Percentiles rank a stretch among this genome's conserved stretches.
Conservation (phyloP, 495 filamentous ascomycete species). For the Darksidea phi region DNA sequence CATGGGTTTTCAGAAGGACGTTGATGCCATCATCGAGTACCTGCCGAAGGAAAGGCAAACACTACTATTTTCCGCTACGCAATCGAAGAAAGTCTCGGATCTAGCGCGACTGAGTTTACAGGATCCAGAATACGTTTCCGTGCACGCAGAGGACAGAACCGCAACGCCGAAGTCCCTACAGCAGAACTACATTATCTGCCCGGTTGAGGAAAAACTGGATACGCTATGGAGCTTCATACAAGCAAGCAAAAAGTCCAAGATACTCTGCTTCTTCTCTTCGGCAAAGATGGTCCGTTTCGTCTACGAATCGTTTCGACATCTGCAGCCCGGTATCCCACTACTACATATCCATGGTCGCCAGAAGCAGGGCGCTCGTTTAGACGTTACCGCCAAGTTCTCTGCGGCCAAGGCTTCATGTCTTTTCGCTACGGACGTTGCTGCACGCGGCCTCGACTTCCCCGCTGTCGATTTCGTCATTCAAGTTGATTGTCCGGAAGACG, state of each 20-base stretch:
- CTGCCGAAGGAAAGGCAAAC: conserved; percentile 86
- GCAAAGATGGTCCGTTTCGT: conserved; percentile 96
- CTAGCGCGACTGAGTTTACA: conserved; percentile 81
- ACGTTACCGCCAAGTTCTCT: conserved; percentile 80
- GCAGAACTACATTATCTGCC: conserved; percentile 85
- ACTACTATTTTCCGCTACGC: conserved; percentile 91
- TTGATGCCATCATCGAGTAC: conserved; percentile 93
- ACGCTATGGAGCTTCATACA: conserved; percentile 90
- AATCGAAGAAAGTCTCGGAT: conserved; percentile 91
- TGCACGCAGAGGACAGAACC: conserved; percentile 76
- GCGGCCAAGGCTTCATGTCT: conserved; percentile 77
- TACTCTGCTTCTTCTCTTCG: conserved; percentile 88
- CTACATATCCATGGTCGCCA: conserved; percentile 93
- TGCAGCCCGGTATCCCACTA: conserved; percentile 94
- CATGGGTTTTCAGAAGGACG: conserved; percentile 89
- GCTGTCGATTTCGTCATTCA: conserved; percentile 98
- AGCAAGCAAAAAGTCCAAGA: conserved; percentile 84
- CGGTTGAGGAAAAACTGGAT: conserved; percentile 83
- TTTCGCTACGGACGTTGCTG: conserved; percentile 93
- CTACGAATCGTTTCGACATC: conserved; percentile 85
- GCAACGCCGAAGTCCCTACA: conserved; percentile 82
- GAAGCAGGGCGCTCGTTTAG: conserved; percentile 81
- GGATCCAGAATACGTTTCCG: conserved; percentile 91
- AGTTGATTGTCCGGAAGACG: conserved; percentile 91
- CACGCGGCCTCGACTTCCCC: conserved; percentile 90